Percentiles rank a stretch among this genome's conserved stretches.
Conservation (phyloP, 495 filamentous ascomycete genomes). For the Xylaria venustula region DNA sequence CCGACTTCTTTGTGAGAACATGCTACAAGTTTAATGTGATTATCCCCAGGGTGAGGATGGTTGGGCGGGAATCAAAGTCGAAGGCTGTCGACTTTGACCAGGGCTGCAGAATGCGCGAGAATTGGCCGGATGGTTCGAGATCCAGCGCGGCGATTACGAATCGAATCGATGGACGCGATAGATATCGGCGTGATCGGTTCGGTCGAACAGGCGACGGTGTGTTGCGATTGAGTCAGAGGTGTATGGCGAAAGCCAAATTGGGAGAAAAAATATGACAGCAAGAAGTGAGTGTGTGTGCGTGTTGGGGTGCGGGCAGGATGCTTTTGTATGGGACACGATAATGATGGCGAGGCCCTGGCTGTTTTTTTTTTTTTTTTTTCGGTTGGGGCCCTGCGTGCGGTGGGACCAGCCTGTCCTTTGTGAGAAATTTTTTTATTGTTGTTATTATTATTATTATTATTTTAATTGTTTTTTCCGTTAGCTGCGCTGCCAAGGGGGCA, state of each 20-base stretch:
- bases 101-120: constrained; percentile 25
- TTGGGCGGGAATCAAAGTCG: constrained; percentile 27
- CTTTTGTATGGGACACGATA: constrained; percentile 27
- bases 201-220: neutral
- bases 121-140: constrained; percentile 26
- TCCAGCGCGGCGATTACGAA: constrained; percentile 23
- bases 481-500: constrained; percentile 1
- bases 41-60: constrained; percentile 31
- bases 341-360: neutral
- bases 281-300: constrained; percentile 18
- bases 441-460: constrained; percentile 4
- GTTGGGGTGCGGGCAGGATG: constrained; percentile 23
- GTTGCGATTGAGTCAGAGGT: constrained; percentile 24
- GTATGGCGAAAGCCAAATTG: constrained; percentile 33
- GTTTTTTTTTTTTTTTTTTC: neutral
- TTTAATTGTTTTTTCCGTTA: neutral
- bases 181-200: constrained; percentile 13
- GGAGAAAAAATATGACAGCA: constrained; percentile 18
- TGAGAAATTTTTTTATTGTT: constrained; percentile 21
- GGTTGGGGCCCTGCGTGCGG: neutral
- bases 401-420: constrained; percentile 20
- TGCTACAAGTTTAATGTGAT: constrained; percentile 43
- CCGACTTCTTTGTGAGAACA: constrained; percentile 51
- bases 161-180: constrained; percentile 22
- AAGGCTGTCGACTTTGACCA: constrained; percentile 25